Conservation (phyloP, 164 flowering plant species). For the Pachysandra terminalis region DNA sequence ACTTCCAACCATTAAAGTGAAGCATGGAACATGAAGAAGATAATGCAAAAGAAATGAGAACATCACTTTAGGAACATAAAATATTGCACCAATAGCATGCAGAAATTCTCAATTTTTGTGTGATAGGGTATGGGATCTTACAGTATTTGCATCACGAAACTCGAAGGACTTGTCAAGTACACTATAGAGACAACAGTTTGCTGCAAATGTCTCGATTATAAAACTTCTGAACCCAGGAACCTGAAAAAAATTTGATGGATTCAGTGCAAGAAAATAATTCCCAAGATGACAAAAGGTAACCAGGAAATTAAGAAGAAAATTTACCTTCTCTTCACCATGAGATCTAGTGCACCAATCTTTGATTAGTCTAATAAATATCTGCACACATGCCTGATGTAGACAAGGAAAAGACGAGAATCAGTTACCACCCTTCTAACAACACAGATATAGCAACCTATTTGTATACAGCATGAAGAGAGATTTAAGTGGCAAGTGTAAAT, state of each 20-base stretch:
- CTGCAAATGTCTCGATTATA: conserved; percentile 72
- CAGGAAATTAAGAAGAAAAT: background rate
- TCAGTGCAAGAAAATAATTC: conserved; percentile 4
- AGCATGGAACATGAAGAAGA: background rate
- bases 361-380: conserved; percentile 78
- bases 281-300: background rate
- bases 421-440: background rate
- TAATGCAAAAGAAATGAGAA: too few relatives aligned
- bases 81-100: background rate
- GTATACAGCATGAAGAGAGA: background rate
- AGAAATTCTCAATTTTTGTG: background rate
- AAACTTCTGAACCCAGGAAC: conserved; percentile 90
- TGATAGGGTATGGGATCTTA: conserved; percentile 28
- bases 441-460: background rate
- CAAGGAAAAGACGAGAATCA: conserved; percentile 11
- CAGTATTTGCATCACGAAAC: conserved; percentile 89
- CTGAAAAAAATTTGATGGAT: conserved; percentile 30
- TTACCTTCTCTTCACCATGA: conserved; percentile 78
- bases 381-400: conserved; percentile 75
- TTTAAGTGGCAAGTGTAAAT: background rate
- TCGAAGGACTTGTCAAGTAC: conserved; percentile 96
- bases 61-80: background rate
- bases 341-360: conserved; percentile 82
- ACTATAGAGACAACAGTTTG: conserved; percentile 86
- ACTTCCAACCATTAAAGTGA: background rate